Evolutionary conservation across 768 basidiomycete genomes (phyloP), one percentile per base, ranked within the genome.

Genomic region (Lactifluus subvellereus): DNA sequence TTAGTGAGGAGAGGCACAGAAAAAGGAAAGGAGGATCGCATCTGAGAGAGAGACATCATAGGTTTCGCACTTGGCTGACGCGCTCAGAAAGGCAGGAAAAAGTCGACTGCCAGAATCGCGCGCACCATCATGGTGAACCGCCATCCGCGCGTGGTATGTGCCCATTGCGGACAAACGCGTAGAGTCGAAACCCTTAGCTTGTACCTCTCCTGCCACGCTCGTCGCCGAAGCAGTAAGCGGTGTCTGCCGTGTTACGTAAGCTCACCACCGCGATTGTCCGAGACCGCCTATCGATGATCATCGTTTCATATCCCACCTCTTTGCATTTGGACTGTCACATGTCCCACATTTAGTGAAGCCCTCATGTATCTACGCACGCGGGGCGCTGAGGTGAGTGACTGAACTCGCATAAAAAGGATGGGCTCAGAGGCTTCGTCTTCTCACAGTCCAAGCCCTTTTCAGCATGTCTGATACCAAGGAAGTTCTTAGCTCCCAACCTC

Each of bases 21-120:
- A 14, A 57, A 38, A 51, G 33, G 38, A 59, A 52, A 54, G 35
- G 52, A 16, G 61, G 58, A 70, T 73, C 82, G 62, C 54, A 97
- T 96, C 1, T 27, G 27, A 27, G 75, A 98, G 68, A n/a, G 94
- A 96, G 1, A 92, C 91, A 0, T 97, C 96, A 74, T 84, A 98
- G 0, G 89, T 88, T 74, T 98, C 96, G 69, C 93, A 95, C 72
- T 98, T 99, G 3, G 87, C 96, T 49, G 96, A 79, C 11, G 75
- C 74, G 18, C 97, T 83, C 0, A 96, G 97, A 69, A 98, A 99
- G 30, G 95, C 82, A 0, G 84, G 85, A 69, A 27, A 2, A 99
- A 99, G 72, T 99, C 96, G 55, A 98, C 96, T 0, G 96, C 96
- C 11, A 98, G 84, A 63, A 99, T 98, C 27, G 87, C 87, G 45